phyloP scores from a whole-genome alignment of 371 early-diverging fungal species.

The Funneliformis caledonium region DNA sequence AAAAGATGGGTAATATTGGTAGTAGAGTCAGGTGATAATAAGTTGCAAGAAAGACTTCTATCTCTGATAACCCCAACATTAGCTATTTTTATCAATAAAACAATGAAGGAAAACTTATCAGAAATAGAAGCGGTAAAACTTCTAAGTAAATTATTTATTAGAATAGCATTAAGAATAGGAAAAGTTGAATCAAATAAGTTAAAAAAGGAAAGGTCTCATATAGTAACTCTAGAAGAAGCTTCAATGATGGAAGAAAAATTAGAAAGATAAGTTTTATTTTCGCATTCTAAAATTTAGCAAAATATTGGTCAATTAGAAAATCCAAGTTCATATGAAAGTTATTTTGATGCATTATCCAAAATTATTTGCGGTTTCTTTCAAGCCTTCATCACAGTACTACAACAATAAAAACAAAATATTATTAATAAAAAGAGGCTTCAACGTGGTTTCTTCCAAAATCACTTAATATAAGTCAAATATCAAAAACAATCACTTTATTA shows the following conservation, averaged over 20 bases:
- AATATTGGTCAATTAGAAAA: conserved; percentile 16
- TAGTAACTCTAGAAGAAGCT: neutral
- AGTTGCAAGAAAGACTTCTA: conserved; percentile 2
- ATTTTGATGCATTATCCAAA: neutral
- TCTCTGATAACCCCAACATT: neutral
- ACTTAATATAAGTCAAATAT: neutral
- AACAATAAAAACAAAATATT: conserved; percentile 13
- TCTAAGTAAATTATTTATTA: neutral
- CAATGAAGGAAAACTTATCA: neutral
- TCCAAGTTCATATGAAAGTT: neutral
- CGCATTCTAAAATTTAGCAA: conserved; percentile 2
- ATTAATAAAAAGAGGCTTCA: conserved; percentile 11
- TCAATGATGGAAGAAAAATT: neutral
- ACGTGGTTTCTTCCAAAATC: neutral
- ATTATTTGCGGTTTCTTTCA: neutral
- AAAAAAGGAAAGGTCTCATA: neutral
- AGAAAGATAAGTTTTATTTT: conserved; percentile 8
- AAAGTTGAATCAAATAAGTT: neutral
- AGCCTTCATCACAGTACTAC: neutral
- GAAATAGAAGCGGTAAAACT: neutral
- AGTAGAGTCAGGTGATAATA: neutral
- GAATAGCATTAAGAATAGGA: neutral
- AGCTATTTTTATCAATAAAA: neutral
- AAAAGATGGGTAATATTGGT: neutral
- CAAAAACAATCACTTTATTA: conserved; percentile 4